Base-by-base conservation (phyloP, 768 basidiomycete species). In the Tylopilus plumbeoviolaceoides region DNA sequence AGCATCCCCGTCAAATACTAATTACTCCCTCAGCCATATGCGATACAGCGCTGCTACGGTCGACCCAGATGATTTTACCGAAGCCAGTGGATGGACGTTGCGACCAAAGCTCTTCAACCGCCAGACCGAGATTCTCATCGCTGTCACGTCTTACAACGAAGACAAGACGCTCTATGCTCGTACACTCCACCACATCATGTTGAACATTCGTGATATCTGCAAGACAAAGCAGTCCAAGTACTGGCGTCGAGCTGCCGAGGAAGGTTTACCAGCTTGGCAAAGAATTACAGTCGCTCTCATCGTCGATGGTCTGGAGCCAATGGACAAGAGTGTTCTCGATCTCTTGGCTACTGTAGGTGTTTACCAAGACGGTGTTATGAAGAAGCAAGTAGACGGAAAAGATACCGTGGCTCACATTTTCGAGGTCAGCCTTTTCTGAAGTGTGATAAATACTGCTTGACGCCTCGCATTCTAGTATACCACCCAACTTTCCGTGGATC, bases 201-300 rank as follows among this genome's bases (percentile, higher is more conserved):
- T 95, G 57, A 98, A 99, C 71, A 95, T 98, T 56, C 89, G 95
- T 59, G 89, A 98, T 62, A 98, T 98, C 59, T 95, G 93, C 81
- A 93, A 89, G 73, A 94, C 91, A 39, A 95, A 95, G 69, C 88
- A 89, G 64, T 91, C 88, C 57, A 93, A 93, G 69, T 95, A 88
- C 72, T 93, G 93, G 91, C 79, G 86, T 41, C 79, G 83, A 54
- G 80, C 79, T 47, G 85, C 91, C 10, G 89, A 91, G 68, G 89
- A 91, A 65, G 90, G 91, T 41, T 78, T 80, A 49, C 89, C 91
- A 36, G 85, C 78, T 10, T 98, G 95, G 95, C 90, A 97, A 67
- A 86, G 81, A 66, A 94, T 98, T 61, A 84, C 83, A 5, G 92
- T 95, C 20, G 87, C 89, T 39, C 81, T 95, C 51, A 90, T 95